Conservation (phyloP, 306 rosid genomes). For the Malus sylvestris region DNA sequence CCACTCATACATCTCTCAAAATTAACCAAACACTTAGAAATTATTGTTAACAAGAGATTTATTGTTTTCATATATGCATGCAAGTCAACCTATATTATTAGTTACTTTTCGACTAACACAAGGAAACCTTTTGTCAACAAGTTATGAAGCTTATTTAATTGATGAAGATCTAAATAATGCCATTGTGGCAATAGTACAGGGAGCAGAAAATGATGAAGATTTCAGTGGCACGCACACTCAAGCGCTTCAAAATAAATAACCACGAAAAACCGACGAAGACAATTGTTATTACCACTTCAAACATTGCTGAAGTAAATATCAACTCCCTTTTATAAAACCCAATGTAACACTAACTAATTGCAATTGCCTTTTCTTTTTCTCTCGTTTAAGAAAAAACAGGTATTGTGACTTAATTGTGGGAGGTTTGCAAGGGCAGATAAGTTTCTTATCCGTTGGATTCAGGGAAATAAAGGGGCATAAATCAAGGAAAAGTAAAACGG, state of each 20-base stretch:
- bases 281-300: not conserved
- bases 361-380: not conserved
- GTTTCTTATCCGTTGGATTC: not conserved
- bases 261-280: not conserved
- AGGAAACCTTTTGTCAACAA: not conserved
- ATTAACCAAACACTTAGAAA: not conserved
- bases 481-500: not conserved
- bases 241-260: not conserved
- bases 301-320: too few relatives aligned
- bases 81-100: not conserved
- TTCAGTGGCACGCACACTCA: not conserved
- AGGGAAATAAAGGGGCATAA: not conserved
- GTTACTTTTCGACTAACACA: not conserved
- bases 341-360: not conserved
- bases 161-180: not conserved
- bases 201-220: not conserved
- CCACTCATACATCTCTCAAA: not conserved
- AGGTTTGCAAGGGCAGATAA: not conserved
- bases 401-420: not conserved
- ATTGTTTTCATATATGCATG: not conserved
- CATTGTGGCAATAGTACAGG: not conserved
- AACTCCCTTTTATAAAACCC: not conserved
- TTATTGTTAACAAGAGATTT: not conserved
- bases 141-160: not conserved
- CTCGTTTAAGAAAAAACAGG: not conserved